Evolutionary conservation across 345 rosid genomes (phyloP).

Genomic region (Euphorbia pulcherrima): DNA sequence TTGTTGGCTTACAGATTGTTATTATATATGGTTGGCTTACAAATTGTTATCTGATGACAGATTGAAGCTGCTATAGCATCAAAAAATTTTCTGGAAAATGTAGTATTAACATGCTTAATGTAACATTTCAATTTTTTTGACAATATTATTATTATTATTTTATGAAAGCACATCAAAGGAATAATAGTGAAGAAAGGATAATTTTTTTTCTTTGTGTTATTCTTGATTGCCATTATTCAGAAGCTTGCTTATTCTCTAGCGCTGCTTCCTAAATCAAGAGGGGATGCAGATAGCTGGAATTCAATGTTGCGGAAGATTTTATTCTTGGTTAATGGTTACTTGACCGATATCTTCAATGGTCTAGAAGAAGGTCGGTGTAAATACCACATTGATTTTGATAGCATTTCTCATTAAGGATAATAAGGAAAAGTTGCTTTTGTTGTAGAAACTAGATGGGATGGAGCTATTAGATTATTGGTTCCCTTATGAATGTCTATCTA

Average conservation of each 20-base stretch:
- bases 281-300: no score
- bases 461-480: slow-evolving; percentile 57
- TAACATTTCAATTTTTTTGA: slow-evolving; percentile 15
- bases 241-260: slow-evolving; percentile 71
- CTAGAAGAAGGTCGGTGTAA: slow-evolving; percentile 68
- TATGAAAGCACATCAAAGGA: slow-evolving; percentile 14
- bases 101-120: no score
- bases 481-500: no score
- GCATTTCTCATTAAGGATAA: no score
- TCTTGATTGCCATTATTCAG: slow-evolving; percentile 41
- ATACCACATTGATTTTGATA: slow-evolving; percentile 10
- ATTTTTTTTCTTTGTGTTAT: slow-evolving; percentile 17
- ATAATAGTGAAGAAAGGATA: slow-evolving; percentile 9
- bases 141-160: slow-evolving; percentile 5
- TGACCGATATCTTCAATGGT: slow-evolving; percentile 65
- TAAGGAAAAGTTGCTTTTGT: slow-evolving; percentile 15
- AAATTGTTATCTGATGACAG: slow-evolving; percentile 36
- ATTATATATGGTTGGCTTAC: no score
- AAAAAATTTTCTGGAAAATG: slow-evolving; percentile 57
- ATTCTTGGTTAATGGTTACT: no score
- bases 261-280: no score
- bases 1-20: neutral
- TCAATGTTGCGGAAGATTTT: no score
- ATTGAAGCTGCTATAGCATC: slow-evolving; percentile 63
- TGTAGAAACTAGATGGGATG: slow-evolving; percentile 56